Evolutionary conservation across 768 basidiomycete species (phyloP), one percentile per base, ranked within the genome.

Genomic region (Crepidotus variabilis): DNA sequence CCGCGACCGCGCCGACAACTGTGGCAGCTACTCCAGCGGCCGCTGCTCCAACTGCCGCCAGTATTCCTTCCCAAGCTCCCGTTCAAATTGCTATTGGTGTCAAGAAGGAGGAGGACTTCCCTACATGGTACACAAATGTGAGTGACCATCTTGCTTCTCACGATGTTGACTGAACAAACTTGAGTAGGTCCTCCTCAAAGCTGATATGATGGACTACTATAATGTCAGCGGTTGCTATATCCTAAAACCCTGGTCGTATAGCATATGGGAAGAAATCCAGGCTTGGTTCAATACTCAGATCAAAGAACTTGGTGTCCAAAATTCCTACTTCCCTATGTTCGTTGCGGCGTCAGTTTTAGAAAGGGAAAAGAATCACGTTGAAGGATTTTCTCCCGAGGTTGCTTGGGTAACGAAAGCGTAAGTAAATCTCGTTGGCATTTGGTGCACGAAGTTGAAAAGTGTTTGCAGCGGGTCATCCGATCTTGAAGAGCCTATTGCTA

Each of bases 251-350:
- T 95, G 94, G 92, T 95, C 94, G 0, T 98, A 91, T 73, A 87
- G 87, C 61, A 94, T 99, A 66, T 98, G 97, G 97, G 94, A 98
- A 69, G 81, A 82, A 57, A 98, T 99, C 57, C 94, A 97, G 75
- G 91, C 81, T 54, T 99, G 94, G 94, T 98, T 98, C 78, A 90
- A 99, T 71, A 72, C 74, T 36, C 78, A 87, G 65, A 99, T 98
- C 78, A 94, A 92, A 73, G 90, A 90, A 61, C 82, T 98, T 67
- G 97, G 88, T 47, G 96, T 98, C 16, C 92, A 97, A 70, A 98
- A 98, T 69, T 87, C 93, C 3, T 99, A 98, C 69, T 99, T 99
- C 82, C 97, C 97, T 2, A 98, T 99, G 93, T 98, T 98, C 65
- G 90, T 99, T 33, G 95, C 94, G 0, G 72, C 82, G 56, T 93